Evolutionary conservation across 2,329 filamentous ascomycete genomes (phyloP).

Genomic region (Pezicula radicicola): DNA sequence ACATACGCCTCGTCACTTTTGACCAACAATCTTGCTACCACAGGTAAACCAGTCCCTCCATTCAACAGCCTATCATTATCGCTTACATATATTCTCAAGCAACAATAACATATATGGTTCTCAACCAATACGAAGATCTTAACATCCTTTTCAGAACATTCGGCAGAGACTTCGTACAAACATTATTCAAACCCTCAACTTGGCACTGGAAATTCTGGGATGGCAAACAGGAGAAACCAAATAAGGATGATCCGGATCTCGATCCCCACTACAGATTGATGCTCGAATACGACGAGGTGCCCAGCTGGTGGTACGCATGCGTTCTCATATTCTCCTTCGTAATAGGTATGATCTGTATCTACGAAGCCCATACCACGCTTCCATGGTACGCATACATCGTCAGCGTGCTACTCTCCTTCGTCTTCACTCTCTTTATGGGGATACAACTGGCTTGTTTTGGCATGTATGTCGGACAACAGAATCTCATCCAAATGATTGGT

Average conservation of each 20-base stretch:
- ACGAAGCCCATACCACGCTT: constrained; percentile 60
- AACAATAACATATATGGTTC: too few species aligned
- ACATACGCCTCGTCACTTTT: too few species aligned
- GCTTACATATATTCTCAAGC: too few species aligned
- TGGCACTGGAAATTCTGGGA: constrained; percentile 3
- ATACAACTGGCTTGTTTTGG: constrained; percentile 41
- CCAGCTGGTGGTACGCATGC: constrained; percentile 53
- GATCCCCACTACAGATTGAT: constrained; percentile 35
- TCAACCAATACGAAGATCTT: too few species aligned
- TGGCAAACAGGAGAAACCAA: not conserved
- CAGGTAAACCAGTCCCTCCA: too few species aligned
- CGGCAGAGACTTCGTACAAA: too few species aligned
- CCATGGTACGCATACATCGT: constrained; percentile 29
- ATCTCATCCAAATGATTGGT: constrained; percentile 42
- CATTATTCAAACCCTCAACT: not conserved
- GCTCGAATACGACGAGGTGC: constrained; percentile 45
- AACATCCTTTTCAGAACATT: too few species aligned
- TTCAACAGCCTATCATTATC: too few species aligned
- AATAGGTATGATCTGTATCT: constrained; percentile 39
- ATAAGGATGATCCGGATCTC: not conserved
- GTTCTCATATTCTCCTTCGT: constrained; percentile 45
- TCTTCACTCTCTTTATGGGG: constrained; percentile 25
- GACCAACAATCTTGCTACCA: too few species aligned
- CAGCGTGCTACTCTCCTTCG: constrained; percentile 21
- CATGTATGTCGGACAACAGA: constrained; percentile 42